phyloP scores from a whole-genome alignment of 23 red algal genomes.

The Agarophyton chilense region DNA sequence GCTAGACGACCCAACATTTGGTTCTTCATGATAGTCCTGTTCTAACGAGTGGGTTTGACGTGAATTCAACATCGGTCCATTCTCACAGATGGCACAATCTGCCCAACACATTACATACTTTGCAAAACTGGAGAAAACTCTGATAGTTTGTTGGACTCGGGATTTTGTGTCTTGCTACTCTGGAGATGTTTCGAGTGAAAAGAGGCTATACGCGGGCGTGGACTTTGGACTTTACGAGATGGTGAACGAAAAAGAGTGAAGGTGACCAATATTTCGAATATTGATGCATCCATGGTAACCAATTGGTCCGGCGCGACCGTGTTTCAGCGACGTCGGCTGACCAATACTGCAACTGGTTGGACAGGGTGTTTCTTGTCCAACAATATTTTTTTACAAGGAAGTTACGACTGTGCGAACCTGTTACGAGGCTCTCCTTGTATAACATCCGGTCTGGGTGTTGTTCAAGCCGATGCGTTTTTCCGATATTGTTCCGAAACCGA shows the following conservation, averaged over 20 bases:
- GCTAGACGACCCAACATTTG: no score
- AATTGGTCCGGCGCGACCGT: neutral
- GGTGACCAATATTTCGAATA: neutral
- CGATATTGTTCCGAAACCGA: neutral
- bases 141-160: neutral
- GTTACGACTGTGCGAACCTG: conserved; percentile 8
- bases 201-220: neutral
- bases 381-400: neutral
- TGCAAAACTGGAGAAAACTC: neutral
- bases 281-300: neutral
- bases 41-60: no score
- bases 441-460: neutral
- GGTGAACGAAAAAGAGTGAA: neutral
- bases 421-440: neutral
- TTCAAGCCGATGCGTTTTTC: conserved; percentile 1
- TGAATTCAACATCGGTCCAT: no score
- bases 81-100: no score
- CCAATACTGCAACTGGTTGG: neutral
- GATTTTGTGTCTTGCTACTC: neutral
- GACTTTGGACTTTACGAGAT: neutral
- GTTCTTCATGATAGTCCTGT: no score
- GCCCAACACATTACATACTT: no score
- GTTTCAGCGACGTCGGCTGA: neutral
- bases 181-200: neutral
- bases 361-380: neutral